These are phyloP conservation scores for Paxillus rubicundulus DNA, from an alignment of 768 basidiomycete species.

Conservation along the genomic window DNA sequence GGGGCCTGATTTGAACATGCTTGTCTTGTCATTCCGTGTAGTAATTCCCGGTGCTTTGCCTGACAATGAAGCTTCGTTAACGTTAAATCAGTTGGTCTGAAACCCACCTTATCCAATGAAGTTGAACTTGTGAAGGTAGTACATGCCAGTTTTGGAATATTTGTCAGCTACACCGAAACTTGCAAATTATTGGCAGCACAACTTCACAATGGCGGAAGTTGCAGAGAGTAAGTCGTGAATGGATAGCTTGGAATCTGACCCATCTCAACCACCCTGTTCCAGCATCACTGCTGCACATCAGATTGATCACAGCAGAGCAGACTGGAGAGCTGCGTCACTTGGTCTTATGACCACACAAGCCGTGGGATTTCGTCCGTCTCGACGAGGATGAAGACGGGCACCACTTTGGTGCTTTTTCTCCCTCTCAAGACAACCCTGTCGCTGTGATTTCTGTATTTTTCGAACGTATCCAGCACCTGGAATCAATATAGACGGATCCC, in stretches of 20 bases:
- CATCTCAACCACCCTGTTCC: conserved; percentile 2
- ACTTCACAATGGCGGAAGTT: background rate
- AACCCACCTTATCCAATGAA: background rate
- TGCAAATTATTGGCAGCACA: background rate
- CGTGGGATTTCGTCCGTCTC: conserved; percentile 46
- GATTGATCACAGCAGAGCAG: conserved; percentile 38
- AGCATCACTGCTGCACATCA: conserved; percentile 18
- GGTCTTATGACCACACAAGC: conserved; percentile 56
- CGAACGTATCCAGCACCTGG: conserved; percentile 34
- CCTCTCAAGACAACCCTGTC: conserved; percentile 35
- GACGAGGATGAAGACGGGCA: conserved; percentile 50
- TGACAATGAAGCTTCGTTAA: background rate
- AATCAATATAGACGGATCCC: conserved; percentile 1
- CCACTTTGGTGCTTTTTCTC: conserved; percentile 58
- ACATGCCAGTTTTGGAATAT: background rate
- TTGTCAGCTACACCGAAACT: background rate
- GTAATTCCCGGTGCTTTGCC: background rate
- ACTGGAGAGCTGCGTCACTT: conserved; percentile 53
- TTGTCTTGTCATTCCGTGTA: background rate
- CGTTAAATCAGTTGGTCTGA: background rate
- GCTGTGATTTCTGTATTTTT: conserved; percentile 58
- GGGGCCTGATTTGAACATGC: background rate
- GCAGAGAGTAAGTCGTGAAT: conserved; percentile 13
- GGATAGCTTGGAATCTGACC: background rate
- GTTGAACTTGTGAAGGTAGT: background rate